phyloP scores from a whole-genome alignment of 208 protist genomes.

The Trypanosoma lewisi region DNA sequence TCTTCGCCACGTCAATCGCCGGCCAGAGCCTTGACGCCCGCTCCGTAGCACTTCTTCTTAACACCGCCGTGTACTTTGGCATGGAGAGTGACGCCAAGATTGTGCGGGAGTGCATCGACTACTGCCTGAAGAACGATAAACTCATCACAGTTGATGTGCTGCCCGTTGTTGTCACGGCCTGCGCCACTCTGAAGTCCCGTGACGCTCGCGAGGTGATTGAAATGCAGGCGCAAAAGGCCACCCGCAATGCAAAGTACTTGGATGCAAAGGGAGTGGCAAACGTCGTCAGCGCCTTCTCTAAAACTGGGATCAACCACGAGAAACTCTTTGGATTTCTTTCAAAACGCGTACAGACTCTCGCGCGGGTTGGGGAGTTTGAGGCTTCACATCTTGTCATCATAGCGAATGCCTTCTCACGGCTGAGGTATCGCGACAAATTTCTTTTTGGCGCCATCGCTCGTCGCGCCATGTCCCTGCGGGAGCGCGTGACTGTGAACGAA shows the following conservation, averaged over 20 bases:
- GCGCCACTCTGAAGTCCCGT: slow-evolving; percentile 88
- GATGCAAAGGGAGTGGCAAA: slow-evolving; percentile 89
- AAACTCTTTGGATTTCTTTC: slow-evolving; percentile 77
- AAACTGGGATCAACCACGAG: slow-evolving; percentile 86
- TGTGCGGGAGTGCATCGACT: slow-evolving; percentile 91
- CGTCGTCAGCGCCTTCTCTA: slow-evolving; percentile 87
- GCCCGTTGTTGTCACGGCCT: slow-evolving; percentile 86
- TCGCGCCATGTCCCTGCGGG: slow-evolving; percentile 82
- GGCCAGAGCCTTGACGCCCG: slow-evolving; percentile 86
- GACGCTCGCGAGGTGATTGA: slow-evolving; percentile 91
- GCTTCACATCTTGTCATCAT: slow-evolving; percentile 85
- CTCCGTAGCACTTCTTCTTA: slow-evolving; percentile 81
- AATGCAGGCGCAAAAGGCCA: slow-evolving; percentile 85
- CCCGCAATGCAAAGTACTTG: slow-evolving; percentile 80
- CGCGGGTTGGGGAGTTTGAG: slow-evolving; percentile 88
- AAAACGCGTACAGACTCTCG: slow-evolving; percentile 82
- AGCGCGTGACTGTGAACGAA: slow-evolving; percentile 89
- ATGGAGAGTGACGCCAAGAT: slow-evolving; percentile 90
- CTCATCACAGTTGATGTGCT: slow-evolving; percentile 85
- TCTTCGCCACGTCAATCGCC: slow-evolving; percentile 86
- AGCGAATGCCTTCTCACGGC: slow-evolving; percentile 74
- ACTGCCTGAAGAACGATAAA: slow-evolving; percentile 88
- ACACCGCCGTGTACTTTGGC: slow-evolving; percentile 92
- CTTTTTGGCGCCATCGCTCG: slow-evolving; percentile 82
- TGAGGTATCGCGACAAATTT: slow-evolving; percentile 81